These are phyloP conservation scores for Trichoderma erinaceum DNA, from an alignment of 495 filamentous ascomycete species.

Conservation along the genomic window DNA sequence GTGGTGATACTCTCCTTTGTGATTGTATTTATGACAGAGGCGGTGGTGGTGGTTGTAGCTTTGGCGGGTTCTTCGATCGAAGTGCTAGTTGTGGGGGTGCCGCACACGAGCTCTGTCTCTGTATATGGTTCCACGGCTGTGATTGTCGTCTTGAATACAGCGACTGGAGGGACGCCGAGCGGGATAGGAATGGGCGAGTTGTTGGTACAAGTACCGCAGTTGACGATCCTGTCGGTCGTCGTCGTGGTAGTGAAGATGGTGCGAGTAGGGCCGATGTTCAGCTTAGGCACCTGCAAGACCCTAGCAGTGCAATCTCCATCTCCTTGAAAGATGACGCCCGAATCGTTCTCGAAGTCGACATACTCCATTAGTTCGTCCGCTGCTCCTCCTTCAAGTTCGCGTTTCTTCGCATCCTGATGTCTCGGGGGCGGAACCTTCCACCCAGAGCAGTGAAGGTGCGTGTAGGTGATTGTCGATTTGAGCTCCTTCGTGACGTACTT, in stretches of 20 bases:
- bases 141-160: conserved; percentile 13
- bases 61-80: not conserved
- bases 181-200: not conserved
- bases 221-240: conserved; percentile 13
- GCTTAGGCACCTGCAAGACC: not conserved
- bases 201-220: conserved; percentile 17
- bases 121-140: conserved; percentile 1
- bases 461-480: no score
- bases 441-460: no score
- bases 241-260: conserved; percentile 18
- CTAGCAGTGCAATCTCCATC: not conserved
- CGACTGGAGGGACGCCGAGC: not conserved
- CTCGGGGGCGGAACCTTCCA: not conserved
- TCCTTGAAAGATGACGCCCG: not conserved
- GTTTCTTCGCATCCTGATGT: not conserved
- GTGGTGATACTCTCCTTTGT: not conserved
- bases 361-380: not conserved
- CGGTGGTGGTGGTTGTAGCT: not conserved
- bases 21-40: conserved; percentile 25
- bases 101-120: conserved; percentile 5
- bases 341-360: not conserved
- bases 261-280: conserved; percentile 14
- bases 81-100: not conserved
- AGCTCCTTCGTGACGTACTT: no score
- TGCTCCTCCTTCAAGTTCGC: not conserved